Conservation (phyloP, 2,329 filamentous ascomycete species). For the Alternaria rosae region DNA sequence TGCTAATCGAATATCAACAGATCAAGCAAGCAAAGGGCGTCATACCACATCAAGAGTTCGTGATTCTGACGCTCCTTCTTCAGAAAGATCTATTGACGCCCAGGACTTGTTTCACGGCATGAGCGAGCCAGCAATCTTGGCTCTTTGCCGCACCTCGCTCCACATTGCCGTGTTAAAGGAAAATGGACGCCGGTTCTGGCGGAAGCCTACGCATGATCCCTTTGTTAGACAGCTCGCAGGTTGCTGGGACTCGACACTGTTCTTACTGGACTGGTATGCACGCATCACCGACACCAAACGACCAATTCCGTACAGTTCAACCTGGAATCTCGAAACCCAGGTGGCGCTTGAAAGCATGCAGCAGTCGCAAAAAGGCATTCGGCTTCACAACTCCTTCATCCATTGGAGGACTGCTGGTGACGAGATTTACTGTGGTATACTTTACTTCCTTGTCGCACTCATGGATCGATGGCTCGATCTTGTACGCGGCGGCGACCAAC, state of each 20-base stretch:
- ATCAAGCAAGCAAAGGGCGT: slow-evolving; percentile 25
- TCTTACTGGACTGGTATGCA: slow-evolving; percentile 63
- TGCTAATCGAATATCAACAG: slow-evolving; percentile 20
- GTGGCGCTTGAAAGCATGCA: slow-evolving; percentile 62
- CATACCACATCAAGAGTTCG: slow-evolving; percentile 34
- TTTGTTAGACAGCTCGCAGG: slow-evolving; percentile 60
- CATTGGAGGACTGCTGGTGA: slow-evolving; percentile 65
- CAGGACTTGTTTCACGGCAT: slow-evolving; percentile 53
- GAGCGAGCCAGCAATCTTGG: slow-evolving; percentile 59
- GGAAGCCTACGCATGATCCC: slow-evolving; percentile 52
- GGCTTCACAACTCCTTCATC: slow-evolving; percentile 64
- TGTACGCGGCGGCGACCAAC: slow-evolving; percentile 52
- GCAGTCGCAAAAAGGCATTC: slow-evolving; percentile 62
- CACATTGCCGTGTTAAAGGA: slow-evolving; percentile 57
- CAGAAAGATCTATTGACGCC: slow-evolving; percentile 34
- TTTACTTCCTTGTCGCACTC: slow-evolving; percentile 64
- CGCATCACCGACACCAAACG: slow-evolving; percentile 56
- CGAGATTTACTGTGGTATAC: slow-evolving; percentile 62
- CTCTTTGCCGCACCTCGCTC: slow-evolving; percentile 57
- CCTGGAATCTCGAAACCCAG: slow-evolving; percentile 66
- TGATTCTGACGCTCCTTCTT: slow-evolving; percentile 40
- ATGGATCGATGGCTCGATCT: slow-evolving; percentile 64
- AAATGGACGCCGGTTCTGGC: slow-evolving; percentile 53
- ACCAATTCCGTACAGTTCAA: slow-evolving; percentile 63
- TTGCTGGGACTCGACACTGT: slow-evolving; percentile 62